phyloP scores from a whole-genome alignment of 2,329 filamentous ascomycete species.

The Fusarium sp. region DNA sequence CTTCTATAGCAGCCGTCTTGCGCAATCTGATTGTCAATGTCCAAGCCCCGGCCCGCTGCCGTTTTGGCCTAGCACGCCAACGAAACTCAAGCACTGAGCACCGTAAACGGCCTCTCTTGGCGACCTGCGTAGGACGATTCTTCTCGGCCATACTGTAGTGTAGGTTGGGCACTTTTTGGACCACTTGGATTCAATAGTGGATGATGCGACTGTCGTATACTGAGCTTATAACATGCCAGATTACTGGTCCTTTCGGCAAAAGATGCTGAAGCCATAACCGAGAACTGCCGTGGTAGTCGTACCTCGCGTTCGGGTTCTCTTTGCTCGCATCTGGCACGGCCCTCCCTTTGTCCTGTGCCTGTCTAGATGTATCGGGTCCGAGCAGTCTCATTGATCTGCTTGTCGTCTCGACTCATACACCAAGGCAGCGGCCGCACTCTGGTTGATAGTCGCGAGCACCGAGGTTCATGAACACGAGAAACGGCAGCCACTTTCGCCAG shows the following conservation, averaged over 20 bases:
- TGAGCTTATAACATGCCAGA: neutral
- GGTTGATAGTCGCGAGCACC: neutral
- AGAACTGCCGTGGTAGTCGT: conserved; percentile 13
- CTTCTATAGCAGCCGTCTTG: neutral
- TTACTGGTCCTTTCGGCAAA: neutral
- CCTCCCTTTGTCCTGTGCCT: conserved; percentile 15
- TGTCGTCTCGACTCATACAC: neutral
- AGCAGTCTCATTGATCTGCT: neutral
- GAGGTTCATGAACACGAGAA: neutral
- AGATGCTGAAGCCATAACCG: neutral
- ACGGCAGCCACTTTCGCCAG: neutral
- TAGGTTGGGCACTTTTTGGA: neutral
- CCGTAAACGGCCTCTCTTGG: conserved; percentile 14
- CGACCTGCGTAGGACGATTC: conserved; percentile 1
- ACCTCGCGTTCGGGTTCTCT: neutral
- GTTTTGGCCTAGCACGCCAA: conserved; percentile 6
- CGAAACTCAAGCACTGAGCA: conserved; percentile 2
- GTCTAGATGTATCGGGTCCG: neutral
- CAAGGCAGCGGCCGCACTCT: neutral
- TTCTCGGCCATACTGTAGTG: conserved; percentile 6
- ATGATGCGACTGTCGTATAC: conserved; percentile 11
- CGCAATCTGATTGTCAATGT: neutral
- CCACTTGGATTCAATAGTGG: conserved; percentile 3
- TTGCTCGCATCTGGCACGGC: conserved; percentile 16
- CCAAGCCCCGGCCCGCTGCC: conserved; percentile 21